phyloP scores from a whole-genome alignment of 306 rosid species.

The Prunus campanulata region DNA sequence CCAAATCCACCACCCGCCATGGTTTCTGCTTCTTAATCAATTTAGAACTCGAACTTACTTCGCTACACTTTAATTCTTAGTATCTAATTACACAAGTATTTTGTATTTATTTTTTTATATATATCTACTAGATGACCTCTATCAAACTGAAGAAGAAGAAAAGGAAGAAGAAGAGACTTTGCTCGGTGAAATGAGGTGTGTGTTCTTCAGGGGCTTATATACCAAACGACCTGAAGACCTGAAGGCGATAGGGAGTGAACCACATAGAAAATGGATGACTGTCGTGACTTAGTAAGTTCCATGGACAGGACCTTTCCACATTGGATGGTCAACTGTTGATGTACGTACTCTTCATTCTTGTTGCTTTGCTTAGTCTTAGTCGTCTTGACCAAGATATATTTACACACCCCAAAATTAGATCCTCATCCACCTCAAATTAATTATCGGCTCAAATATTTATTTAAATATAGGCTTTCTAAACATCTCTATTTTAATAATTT shows the following conservation, averaged over 20 bases:
- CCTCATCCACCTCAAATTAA: no score
- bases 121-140: not conserved
- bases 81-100: not conserved
- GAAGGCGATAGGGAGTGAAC: not conserved
- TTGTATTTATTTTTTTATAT: no score
- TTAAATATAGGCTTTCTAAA: no score
- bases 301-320: not conserved
- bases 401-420: no score
- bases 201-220: not conserved
- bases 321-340: not conserved
- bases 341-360: not conserved
- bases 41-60: not conserved
- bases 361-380: not conserved
- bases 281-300: not conserved
- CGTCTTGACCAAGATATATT: not conserved
- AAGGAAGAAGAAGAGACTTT: not conserved
- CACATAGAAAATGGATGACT: not conserved
- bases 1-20: constrained; percentile 19
- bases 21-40: not conserved
- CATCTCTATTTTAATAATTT: no score
- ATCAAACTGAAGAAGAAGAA: not conserved
- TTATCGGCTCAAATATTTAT: no score
- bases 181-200: not conserved
- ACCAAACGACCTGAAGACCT: not conserved
- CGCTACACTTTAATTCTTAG: not conserved